A percentile compares a stretch with the other conserved stretches of the same genome.
phyloP scores from a whole-genome alignment of 2,329 filamentous ascomycete species.

The Penicillium sp. region DNA sequence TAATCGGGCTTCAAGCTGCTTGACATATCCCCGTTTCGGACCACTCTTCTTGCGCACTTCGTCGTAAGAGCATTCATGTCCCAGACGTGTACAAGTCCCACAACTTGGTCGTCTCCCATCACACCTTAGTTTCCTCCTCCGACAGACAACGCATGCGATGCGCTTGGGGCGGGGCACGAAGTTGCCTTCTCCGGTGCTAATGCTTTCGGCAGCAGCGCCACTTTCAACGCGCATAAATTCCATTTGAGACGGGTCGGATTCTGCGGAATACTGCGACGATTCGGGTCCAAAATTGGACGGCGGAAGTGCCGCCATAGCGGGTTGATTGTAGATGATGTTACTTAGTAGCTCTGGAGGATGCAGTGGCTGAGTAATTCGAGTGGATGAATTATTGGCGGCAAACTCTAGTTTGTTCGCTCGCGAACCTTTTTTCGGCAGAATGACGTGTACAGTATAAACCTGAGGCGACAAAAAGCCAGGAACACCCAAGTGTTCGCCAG shows the following conservation, averaged over 20 bases:
- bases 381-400: slow-evolving; percentile 7
- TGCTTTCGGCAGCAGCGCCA: slow-evolving; percentile 32
- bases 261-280: slow-evolving; percentile 29
- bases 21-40: slow-evolving; percentile 91
- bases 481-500: slow-evolving; percentile 1
- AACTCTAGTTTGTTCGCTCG: slow-evolving; percentile 9
- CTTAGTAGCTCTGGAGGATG: neutral
- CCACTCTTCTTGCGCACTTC: slow-evolving; percentile 92
- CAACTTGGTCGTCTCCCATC: slow-evolving; percentile 82
- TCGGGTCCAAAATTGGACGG: slow-evolving; percentile 15
- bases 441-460: neutral
- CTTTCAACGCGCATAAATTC: slow-evolving; percentile 18
- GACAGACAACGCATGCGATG: slow-evolving; percentile 90
- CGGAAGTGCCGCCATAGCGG: slow-evolving; percentile 20
- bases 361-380: slow-evolving; percentile 10
- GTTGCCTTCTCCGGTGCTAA: slow-evolving; percentile 46
- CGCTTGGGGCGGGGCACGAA: slow-evolving; percentile 81
- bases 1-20: slow-evolving; percentile 85
- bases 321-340: slow-evolving; percentile 1
- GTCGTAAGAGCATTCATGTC: slow-evolving; percentile 85
- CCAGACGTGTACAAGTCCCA: slow-evolving; percentile 81
- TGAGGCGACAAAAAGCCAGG: slow-evolving; percentile 4
- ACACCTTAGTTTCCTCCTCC: slow-evolving; percentile 87
- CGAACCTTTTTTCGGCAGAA: neutral
- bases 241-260: slow-evolving; percentile 13